Base-by-base conservation (phyloP, 495 filamentous ascomycete genomes). In the Parachaetomium inaequale region DNA sequence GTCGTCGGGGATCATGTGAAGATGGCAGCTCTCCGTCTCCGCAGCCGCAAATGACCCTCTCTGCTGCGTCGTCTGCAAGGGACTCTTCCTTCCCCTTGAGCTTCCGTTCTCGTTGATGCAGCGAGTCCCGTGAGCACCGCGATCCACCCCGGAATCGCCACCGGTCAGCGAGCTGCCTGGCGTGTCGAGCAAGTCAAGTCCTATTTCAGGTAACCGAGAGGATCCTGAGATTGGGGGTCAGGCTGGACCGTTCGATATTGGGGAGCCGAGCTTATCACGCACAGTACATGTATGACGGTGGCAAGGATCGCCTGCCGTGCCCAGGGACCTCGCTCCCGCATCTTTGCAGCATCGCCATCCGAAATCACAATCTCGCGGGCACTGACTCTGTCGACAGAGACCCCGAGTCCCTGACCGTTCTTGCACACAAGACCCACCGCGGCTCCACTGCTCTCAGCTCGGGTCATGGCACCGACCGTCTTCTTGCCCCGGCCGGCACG, bases 121-220 rank as follows among this genome's bases (percentile, higher is more conserved):
- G 21, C 45, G 42, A 59, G 63, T 51, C 66, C 55, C 58, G 62
- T 63, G 66, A 63, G 57, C 51, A 53, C 6, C 26, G 40, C 54
- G 57, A 32, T 58, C 53, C 59, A 55, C 62, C 34, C 15, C 31
- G 28, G 32, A 32, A 28, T 63, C 57, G 65, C 61, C 65, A 63
- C 65, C 40, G 28, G 15, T 31, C 52, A 58, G 36, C 65, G 43
- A 49, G 56, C 34, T 55, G 50, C 31, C 51, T 49, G 49, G 38
- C 21, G 36, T 26, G 55, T 57, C 42, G 21, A 58, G 49, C 49
- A 59, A 29, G 58, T 47, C 43, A 32, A 59, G 58, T 57, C 65
- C 66, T 68, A 68, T 72, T 71, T 68, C 62, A 55, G 63, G 63
- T 61, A 71, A 61, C 61, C 70, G 62, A 72, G 68, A 58, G 36